These are phyloP conservation scores for Candida loeiensis DNA, from an alignment of 805 yeast genomes.

Conservation along the genomic window DNA sequence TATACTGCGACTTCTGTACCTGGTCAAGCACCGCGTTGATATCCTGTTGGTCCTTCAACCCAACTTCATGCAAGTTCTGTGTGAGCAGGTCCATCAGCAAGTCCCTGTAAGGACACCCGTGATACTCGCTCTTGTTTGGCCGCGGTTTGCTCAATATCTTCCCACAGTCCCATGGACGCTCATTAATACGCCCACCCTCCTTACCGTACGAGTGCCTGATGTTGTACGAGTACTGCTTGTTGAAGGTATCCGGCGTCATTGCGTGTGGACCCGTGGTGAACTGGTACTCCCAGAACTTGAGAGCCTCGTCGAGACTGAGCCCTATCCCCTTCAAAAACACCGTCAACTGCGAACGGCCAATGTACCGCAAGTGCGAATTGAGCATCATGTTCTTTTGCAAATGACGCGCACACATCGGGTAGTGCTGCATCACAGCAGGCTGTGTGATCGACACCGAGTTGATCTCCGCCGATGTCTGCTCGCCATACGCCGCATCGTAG, in stretches of 20 bases:
- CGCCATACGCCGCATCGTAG: constrained; percentile 46
- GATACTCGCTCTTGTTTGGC: constrained; percentile 65
- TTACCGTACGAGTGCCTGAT: constrained; percentile 87
- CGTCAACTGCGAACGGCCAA: constrained; percentile 82
- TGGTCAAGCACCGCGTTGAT: constrained; percentile 63
- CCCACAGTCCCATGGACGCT: constrained; percentile 82
- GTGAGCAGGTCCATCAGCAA: constrained; percentile 61
- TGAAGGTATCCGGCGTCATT: constrained; percentile 68
- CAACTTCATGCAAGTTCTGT: constrained; percentile 56
- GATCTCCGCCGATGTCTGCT: constrained; percentile 36
- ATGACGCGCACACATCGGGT: constrained; percentile 77
- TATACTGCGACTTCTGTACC: constrained; percentile 66
- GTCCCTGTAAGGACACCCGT: constrained; percentile 93
- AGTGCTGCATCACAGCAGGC: constrained; percentile 53
- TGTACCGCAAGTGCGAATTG: constrained; percentile 73
- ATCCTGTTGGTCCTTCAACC: constrained; percentile 55
- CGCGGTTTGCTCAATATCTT: constrained; percentile 69
- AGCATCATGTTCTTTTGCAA: constrained; percentile 58
- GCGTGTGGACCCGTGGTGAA: constrained; percentile 53
- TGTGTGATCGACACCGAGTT: constrained; percentile 59
- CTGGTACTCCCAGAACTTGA: constrained; percentile 76
- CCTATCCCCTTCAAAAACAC: constrained; percentile 90
- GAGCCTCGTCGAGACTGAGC: constrained; percentile 78
- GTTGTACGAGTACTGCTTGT: constrained; percentile 85
- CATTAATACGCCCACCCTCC: constrained; percentile 85